A percentile compares a stretch with the other conserved stretches of the same genome.
Evolutionary conservation across 176 grass and related monocot species (phyloP).

Genomic region (Avena eriantha): DNA sequence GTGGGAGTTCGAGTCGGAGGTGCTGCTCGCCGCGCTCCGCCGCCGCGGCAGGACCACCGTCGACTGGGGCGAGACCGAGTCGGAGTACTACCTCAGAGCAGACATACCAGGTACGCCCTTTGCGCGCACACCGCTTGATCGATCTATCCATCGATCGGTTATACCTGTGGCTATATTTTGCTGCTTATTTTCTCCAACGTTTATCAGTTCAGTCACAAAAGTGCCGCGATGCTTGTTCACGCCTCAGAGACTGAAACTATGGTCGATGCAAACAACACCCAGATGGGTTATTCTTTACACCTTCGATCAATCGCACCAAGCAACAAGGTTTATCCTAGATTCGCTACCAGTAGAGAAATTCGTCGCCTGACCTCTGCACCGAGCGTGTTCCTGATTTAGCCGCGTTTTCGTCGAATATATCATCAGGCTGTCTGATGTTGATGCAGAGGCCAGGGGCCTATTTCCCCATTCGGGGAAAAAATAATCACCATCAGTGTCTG

Average conservation of each 20-base stretch:
- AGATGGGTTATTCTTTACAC: neutral
- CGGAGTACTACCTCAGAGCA: slow-evolving; percentile 67
- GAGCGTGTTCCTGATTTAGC: neutral
- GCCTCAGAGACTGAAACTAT: neutral
- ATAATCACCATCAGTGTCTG: neutral
- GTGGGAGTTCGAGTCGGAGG: slow-evolving; percentile 90
- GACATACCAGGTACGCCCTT: slow-evolving; percentile 63
- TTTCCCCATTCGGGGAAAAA: too few species aligned
- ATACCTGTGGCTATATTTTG: neutral
- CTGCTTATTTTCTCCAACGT: too few species aligned
- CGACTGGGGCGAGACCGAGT: slow-evolving; percentile 70
- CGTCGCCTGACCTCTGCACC: neutral
- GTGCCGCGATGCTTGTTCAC: neutral
- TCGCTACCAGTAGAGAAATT: neutral
- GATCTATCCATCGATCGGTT: neutral
- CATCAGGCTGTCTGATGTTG: neutral
- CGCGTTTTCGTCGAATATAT: neutral
- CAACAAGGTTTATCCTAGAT: neutral
- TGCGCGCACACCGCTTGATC: neutral
- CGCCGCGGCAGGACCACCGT: slow-evolving; percentile 54
- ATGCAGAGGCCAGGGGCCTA: too few species aligned
- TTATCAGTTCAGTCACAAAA: too few species aligned
- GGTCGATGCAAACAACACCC: too few species aligned
- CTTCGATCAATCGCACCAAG: neutral
- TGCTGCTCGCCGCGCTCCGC: slow-evolving; percentile 59